Base-by-base conservation (phyloP, 208 protist genomes). In the Trypanosoma brucei region DNA sequence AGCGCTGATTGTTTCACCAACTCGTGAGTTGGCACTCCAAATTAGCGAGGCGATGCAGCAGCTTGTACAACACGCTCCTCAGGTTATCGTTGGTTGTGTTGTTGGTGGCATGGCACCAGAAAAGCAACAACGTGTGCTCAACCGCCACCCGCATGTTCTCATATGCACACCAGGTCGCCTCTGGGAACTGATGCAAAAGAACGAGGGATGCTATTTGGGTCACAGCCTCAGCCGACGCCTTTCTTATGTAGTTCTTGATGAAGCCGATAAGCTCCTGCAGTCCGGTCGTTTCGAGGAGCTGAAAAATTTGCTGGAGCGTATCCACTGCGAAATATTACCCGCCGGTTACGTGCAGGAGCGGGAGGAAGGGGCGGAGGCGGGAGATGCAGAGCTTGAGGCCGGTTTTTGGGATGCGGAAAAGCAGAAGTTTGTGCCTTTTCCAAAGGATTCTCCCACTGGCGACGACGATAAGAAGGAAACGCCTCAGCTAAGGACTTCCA, bases 201-300 rank as follows among this genome's bases (percentile, higher is more conserved):
- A 93, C 72, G 90, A 92, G 57, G 86, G 86, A 62, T 91, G 84
- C 69, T 95, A 91, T 82, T 79, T 95, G 38, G 94, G 93, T 62
- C 98, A 99, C 75, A 91, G 98, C 52, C 90, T 97, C 42, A 90
- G 86, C 51, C 86, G 99, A 13, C 86, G 84, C 22, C 82, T 96
- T 65, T 55, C 67, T 54, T 99, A 91, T 74, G 76, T 99, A 0
- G 96, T 99, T 5, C 81, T 99, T 3, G 98, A 99, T 78, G 98
- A 99, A 79, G 98, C 98, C 0, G 98, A 99, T 67, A 84, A 98
- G 60, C 97, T 99, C 87, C 92, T 99, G 70, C 97, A 99, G 69
- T 92, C 83, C 6, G 88, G 85, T 59, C 96, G 94, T 59, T 98
- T 99, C 67, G 95, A 98, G 35, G 94, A 99, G 71, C 92, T 99